Percentiles rank a stretch among this genome's conserved stretches.
phyloP scores from a whole-genome alignment of 257 asterid species.

The Fraxinus anomala region DNA sequence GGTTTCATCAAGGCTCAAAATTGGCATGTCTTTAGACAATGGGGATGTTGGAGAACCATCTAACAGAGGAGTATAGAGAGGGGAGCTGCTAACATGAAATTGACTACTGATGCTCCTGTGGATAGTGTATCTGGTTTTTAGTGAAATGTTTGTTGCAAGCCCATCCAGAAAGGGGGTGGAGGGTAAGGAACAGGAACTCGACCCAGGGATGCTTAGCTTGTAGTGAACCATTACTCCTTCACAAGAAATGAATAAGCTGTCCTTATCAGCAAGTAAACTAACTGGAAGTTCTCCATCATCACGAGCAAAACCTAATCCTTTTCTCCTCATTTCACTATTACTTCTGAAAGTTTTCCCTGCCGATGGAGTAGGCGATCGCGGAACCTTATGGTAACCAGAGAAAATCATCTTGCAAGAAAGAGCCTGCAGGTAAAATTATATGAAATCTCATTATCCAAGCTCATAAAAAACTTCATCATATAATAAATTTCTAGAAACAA shows the following conservation, averaged over 20 bases:
- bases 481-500: neutral
- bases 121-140: slow-evolving; percentile 54
- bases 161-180: slow-evolving; percentile 57
- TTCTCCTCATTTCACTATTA: slow-evolving; percentile 59
- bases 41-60: slow-evolving; percentile 74
- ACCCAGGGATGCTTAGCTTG: slow-evolving; percentile 76
- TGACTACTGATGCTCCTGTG: slow-evolving; percentile 83
- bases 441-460: neutral
- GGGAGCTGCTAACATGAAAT: slow-evolving; percentile 42
- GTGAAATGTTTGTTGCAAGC: slow-evolving; percentile 45
- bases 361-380: slow-evolving; percentile 89
- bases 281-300: slow-evolving; percentile 78
- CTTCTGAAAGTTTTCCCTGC: slow-evolving; percentile 62
- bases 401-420: slow-evolving; percentile 75
- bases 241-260: slow-evolving; percentile 76
- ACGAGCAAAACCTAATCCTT: slow-evolving; percentile 47
- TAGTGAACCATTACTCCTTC: slow-evolving; percentile 82
- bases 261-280: slow-evolving; percentile 83
- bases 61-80: slow-evolving; percentile 72
- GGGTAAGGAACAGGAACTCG: slow-evolving; percentile 64
- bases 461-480: neutral
- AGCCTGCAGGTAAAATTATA: slow-evolving; percentile 48
- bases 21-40: slow-evolving; percentile 68
- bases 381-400: slow-evolving; percentile 81
- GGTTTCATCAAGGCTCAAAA: slow-evolving; percentile 60